Conservation (phyloP, 257 asterid genomes). For the Orobanche coerulescens region DNA sequence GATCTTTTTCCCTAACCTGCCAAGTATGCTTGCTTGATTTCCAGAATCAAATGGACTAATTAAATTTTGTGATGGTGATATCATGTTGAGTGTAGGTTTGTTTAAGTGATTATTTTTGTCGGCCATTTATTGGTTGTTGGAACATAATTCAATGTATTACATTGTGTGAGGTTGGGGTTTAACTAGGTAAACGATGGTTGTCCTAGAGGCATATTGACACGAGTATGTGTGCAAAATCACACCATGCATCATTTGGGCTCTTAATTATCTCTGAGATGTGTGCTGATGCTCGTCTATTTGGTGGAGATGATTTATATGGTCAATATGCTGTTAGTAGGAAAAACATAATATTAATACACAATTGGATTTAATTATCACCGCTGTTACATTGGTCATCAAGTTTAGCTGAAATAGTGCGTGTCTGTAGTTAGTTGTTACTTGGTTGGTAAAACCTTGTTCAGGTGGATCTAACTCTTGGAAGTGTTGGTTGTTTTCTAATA, state of each 20-base stretch:
- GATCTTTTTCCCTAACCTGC: background rate
- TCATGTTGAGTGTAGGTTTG: background rate
- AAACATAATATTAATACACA: background rate
- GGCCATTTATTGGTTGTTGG: background rate
- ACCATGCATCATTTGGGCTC: background rate
- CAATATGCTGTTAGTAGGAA: constrained; percentile 1
- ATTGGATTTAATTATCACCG: background rate
- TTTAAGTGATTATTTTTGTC: background rate
- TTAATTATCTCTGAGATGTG: background rate
- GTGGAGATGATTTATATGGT: background rate
- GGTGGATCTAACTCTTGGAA: too few species aligned
- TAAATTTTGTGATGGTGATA: background rate
- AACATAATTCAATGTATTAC: background rate
- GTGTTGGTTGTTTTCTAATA: too few species aligned
- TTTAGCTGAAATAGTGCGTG: background rate
- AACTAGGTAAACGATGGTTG: background rate
- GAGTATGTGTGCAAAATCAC: background rate
- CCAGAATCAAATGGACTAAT: background rate
- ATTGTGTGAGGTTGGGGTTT: background rate
- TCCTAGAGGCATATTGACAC: background rate
- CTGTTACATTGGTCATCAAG: background rate
- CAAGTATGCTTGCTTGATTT: constrained; percentile 9
- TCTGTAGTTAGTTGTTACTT: too few species aligned
- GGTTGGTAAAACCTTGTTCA: too few species aligned
- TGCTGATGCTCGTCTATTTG: background rate